Conservation (phyloP, 2,329 filamentous ascomycete genomes). For the Exophiala lecanii-corni region DNA sequence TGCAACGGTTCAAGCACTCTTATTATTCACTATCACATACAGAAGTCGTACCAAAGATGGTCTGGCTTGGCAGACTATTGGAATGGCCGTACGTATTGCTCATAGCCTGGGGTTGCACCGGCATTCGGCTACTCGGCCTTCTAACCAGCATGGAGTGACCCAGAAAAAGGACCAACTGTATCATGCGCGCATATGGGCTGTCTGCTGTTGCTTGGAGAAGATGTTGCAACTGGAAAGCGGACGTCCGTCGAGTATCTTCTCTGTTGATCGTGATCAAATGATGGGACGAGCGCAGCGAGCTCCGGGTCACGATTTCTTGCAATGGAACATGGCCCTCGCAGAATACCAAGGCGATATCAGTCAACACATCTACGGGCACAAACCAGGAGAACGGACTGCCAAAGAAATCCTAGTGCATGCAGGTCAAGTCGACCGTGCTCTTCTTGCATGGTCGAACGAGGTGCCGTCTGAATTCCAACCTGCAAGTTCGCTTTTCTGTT, state of each 20-base stretch:
- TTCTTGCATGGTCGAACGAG: not conserved
- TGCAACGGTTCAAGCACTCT: not conserved
- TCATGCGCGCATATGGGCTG: not conserved
- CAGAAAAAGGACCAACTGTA: not conserved
- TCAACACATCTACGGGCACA: constrained; percentile 1
- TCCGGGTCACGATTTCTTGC: not conserved
- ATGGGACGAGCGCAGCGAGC: constrained; percentile 1
- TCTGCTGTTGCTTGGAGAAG: constrained; percentile 1
- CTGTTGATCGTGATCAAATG: constrained; percentile 1
- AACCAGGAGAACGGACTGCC: not conserved
- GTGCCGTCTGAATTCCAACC: not conserved
- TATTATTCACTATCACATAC: not conserved
- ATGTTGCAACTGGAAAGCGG: not conserved
- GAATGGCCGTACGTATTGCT: not conserved
- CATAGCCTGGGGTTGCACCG: not conserved
- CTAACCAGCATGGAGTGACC: not conserved
- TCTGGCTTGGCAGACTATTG: not conserved
- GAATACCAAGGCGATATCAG: not conserved
- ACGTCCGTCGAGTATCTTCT: not conserved
- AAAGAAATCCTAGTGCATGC: not conserved
- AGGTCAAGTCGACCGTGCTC: not conserved
- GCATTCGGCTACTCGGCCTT: not conserved
- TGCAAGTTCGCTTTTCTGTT: not conserved
- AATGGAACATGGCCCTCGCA: not conserved
- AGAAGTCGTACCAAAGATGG: not conserved